These are phyloP conservation scores for Diaporthe citrichinensis DNA, from an alignment of 2,329 filamentous ascomycete species.

Conservation along the genomic window DNA sequence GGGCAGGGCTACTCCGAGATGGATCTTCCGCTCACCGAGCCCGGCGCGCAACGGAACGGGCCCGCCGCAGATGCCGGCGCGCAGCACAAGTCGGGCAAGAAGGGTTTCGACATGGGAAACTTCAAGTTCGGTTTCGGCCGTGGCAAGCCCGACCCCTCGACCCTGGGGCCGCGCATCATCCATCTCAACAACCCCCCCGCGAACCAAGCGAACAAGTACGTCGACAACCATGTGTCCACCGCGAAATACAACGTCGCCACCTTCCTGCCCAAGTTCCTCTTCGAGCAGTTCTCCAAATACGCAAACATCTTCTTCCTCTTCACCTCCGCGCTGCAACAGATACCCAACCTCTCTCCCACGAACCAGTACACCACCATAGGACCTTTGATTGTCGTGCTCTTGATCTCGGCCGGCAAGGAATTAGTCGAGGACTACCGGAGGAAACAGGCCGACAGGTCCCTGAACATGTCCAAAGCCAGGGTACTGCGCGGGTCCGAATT, in stretches of 20 bases:
- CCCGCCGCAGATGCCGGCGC: conserved; percentile 52
- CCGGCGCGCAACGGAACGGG: conserved; percentile 57
- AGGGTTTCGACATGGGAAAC: conserved; percentile 73
- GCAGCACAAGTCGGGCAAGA: conserved; percentile 60
- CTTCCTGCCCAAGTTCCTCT: conserved; percentile 96
- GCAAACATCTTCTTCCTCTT: conserved; percentile 99
- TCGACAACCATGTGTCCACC: conserved; percentile 97
- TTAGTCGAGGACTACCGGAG: conserved; percentile 93
- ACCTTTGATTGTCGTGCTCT: conserved; percentile 88
- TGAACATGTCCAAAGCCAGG: conserved; percentile 89
- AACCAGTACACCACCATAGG: conserved; percentile 97
- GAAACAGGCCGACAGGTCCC: conserved; percentile 85
- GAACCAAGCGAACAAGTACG: conserved; percentile 89
- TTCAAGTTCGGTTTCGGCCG: conserved; percentile 96
- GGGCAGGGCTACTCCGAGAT: conserved; percentile 94
- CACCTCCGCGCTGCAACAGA: conserved; percentile 93
- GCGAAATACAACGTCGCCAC: conserved; percentile 96
- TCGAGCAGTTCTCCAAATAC: conserved; percentile 99
- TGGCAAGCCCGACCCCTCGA: conserved; percentile 88
- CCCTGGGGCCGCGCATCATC: conserved; percentile 91
- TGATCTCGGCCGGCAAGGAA: conserved; percentile 97
- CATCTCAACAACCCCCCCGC: conserved; percentile 96
- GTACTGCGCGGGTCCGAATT: conserved; percentile 89
- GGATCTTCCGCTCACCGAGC: conserved; percentile 94
- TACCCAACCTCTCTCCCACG: conserved; percentile 93